These are phyloP conservation scores for Lipomyces yamadae DNA, from an alignment of 805 yeast species.

Conservation along the genomic window DNA sequence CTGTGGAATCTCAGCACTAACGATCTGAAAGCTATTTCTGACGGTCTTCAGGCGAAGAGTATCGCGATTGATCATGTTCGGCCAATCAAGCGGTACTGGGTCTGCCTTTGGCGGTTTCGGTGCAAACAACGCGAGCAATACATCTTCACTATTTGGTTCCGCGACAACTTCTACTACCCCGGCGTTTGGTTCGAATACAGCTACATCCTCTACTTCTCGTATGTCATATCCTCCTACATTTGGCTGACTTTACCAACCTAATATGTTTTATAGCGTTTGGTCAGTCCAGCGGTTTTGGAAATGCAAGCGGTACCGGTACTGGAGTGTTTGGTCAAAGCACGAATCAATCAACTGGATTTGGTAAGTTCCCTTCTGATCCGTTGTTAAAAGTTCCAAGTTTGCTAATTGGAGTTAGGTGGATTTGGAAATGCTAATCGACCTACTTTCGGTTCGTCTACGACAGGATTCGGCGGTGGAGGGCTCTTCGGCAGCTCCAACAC, in stretches of 20 bases:
- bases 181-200: constrained; percentile 25
- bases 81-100: constrained; percentile 34
- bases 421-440: constrained; percentile 32
- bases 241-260: not conserved
- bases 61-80: constrained; percentile 27
- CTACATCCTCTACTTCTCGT: constrained; percentile 17
- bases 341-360: constrained; percentile 34
- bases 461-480: constrained; percentile 37
- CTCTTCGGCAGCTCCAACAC: constrained; percentile 28
- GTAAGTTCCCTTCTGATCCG: constrained; percentile 16
- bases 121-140: constrained; percentile 24
- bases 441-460: constrained; percentile 30
- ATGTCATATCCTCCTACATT: not conserved
- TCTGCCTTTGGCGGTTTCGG: constrained; percentile 38
- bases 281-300: constrained; percentile 18
- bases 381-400: not conserved
- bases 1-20: not conserved
- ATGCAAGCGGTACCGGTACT: constrained; percentile 20
- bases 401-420: constrained; percentile 25
- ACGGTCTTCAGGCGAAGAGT: not conserved
- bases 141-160: constrained; percentile 28
- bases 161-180: constrained; percentile 19
- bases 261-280: constrained; percentile 14
- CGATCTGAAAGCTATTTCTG: not conserved
- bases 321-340: constrained; percentile 52